Evolutionary conservation across 257 asterid species (phyloP), one percentile per base, ranked within the genome.

Genomic region (Penstemon barbatus): DNA sequence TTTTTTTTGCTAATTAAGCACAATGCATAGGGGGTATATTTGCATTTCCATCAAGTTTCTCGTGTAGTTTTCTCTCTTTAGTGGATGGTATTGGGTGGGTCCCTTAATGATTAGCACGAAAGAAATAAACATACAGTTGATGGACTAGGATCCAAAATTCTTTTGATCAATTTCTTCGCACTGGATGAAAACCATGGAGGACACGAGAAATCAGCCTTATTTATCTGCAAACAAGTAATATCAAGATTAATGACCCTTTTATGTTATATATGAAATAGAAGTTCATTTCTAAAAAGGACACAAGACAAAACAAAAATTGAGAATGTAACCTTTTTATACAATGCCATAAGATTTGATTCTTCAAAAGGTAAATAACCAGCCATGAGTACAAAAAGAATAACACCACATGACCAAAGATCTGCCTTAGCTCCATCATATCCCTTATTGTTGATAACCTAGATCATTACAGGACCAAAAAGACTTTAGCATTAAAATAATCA

Each of bases 371-470:
- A 72, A 63, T 68, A 77, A 48, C 81, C 81, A 63, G 81, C 74
- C 71, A 77, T 43, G 42, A 77, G 73, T 33, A 76, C 80, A 33
- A 76, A 76, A 57, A 76, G 80, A 40, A 76, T 68, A 58, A 77
- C 75, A 63, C 82, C 82, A 52, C 82, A 88, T 18, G 95, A 88
- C 95, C 95, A 88, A 37, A 88, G 78, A 72, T 88, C 95, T 13
- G 95, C 90, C 76, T 85, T 87, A 19, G 91, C 95, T 71, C 95
- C 95, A 73, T 87, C 95, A 63, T 87, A 87, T 56, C 95, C 95
- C 77, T 88, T 85, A 62, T 83, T 83, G 71, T 79, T 83, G 84
- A 88, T 84, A 69, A 88, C 95, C 95, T 87, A 48, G 38, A 60
- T 15, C 60, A 74, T 52, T 33, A 78, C 39, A 65, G 60, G 43